Conservation (phyloP, 768 basidiomycete species). For the Mycena latifolia region DNA sequence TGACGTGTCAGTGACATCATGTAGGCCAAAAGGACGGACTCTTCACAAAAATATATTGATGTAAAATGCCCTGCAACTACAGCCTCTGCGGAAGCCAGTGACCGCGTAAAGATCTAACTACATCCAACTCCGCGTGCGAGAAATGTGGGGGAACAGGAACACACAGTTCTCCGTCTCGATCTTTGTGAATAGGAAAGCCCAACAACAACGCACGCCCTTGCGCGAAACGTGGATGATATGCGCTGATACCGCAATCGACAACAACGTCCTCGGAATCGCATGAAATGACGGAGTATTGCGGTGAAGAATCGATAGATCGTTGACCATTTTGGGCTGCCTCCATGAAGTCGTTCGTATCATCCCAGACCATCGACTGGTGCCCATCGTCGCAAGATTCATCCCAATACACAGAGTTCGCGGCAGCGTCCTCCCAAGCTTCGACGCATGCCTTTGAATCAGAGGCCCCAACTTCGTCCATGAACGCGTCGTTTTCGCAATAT, state of each 20-base stretch:
- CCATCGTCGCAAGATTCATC: slow-evolving; percentile 2
- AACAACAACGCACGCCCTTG: slow-evolving; percentile 68
- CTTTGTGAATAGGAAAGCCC: slow-evolving; percentile 44
- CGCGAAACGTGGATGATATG: slow-evolving; percentile 48
- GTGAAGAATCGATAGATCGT: neutral
- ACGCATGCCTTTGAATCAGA: neutral
- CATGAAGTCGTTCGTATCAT: neutral
- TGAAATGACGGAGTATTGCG: neutral
- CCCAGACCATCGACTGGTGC: neutral
- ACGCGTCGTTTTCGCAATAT: neutral
- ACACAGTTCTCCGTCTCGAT: slow-evolving; percentile 5
- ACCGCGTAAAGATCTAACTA: slow-evolving; percentile 64
- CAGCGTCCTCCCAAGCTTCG: slow-evolving; percentile 6
- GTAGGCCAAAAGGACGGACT: no score
- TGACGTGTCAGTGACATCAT: neutral
- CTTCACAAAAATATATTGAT: no score
- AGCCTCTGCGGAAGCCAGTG: slow-evolving; percentile 79
- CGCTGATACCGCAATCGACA: slow-evolving; percentile 28
- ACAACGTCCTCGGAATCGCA: slow-evolving; percentile 7
- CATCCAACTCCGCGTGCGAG: slow-evolving; percentile 69
- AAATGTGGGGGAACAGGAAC: slow-evolving; percentile 41
- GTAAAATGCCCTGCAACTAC: slow-evolving; percentile 44
- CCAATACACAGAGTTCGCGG: slow-evolving; percentile 9
- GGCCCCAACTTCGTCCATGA: neutral
- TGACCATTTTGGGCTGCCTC: neutral